Base-by-base conservation (phyloP, 352 stramenopile species). In the Globisporangium perplexum region DNA sequence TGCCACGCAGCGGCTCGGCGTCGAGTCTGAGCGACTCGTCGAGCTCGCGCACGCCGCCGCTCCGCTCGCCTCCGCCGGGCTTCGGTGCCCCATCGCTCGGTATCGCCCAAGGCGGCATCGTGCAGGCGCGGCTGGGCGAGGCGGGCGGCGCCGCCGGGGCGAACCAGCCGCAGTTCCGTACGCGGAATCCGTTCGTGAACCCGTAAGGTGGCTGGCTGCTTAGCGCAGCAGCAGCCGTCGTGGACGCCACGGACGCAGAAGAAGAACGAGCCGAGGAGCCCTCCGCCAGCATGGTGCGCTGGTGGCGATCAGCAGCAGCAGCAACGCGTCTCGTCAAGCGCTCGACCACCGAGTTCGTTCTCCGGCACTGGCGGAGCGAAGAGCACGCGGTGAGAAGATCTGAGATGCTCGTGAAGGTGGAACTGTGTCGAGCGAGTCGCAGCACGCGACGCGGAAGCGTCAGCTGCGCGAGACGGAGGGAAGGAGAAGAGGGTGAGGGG, bases 101-200 rank as follows among this genome's bases (percentile, higher is more conserved):
- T 5, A 12, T 39, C 12, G 33, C 33, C 14, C 33, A 17, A 18
- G 33, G 33, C 14, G 33, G 33, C 11, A 39, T 39, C 33, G 14
- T 51, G 47, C 31, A 23, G 35, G 36, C 53, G 12, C 33, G 23
- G 6, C 24, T 52, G 30, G 24, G 23, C 24, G 38, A 46, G 15
- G 22, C 12, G 35, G 7, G 28, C 31, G 6, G 18, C 24, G n/a
- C n/a, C n/a, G n/a, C n/a, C n/a, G n/a, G 57, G 66, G 20, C 62
- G 65, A 44, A 57, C 65, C 66, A 60, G 24, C 59, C 38, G 36
- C 65, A 53, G 23, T 72, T 83, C 31, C 75, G 69, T 61, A 80
- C 70, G 49, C 63, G 70, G 0, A 87, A 84, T 41, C 71, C 72
- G 48, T 89, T 86, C 55, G 63, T 86, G 23, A 88, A 84, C 39